A percentile compares a stretch with the other conserved stretches of the same genome.
phyloP scores from a whole-genome alignment of 805 yeast genomes.

The Yamadazyma takamatsuzukensis region DNA sequence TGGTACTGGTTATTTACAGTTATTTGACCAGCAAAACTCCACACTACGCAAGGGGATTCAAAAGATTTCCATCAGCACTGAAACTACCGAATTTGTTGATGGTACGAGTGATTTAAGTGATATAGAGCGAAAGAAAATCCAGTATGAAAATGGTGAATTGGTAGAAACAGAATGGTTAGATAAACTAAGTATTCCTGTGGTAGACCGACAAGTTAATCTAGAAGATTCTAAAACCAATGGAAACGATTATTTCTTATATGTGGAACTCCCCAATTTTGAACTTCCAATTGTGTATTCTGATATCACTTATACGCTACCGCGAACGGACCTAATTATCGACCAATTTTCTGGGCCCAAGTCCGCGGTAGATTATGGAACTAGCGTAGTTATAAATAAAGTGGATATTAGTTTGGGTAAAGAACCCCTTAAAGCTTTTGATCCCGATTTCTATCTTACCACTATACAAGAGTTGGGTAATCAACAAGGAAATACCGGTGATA shows the following conservation, averaged over 20 bases:
- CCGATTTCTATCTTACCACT: constrained; percentile 26
- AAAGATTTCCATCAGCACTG: constrained; percentile 33
- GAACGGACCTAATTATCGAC: constrained; percentile 5
- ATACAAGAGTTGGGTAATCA: constrained; percentile 3
- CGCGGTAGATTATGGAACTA: constrained; percentile 6
- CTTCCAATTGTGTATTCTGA: constrained; percentile 42
- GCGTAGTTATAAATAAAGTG: constrained; percentile 31
- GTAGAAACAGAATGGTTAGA: constrained; percentile 71
- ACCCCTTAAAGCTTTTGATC: constrained; percentile 40
- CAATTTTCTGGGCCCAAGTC: background rate
- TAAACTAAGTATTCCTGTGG: constrained; percentile 29
- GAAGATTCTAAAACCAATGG: background rate
- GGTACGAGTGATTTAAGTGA: constrained; percentile 19
- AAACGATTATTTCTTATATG: constrained; percentile 22
- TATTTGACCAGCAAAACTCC: constrained; percentile 53
- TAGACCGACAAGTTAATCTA: constrained; percentile 5
- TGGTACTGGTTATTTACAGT: constrained; percentile 55
- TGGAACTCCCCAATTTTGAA: constrained; percentile 43
- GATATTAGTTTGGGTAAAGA: constrained; percentile 24
- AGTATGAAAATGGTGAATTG: constrained; percentile 66
- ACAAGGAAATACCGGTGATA: background rate
- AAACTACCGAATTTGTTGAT: constrained; percentile 17
- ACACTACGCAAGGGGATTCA: constrained; percentile 73
- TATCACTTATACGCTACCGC: constrained; percentile 7
- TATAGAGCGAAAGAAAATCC: constrained; percentile 52